Conservation (phyloP, 2,329 filamentous ascomycete genomes). For the Hypoxylon sp. region DNA sequence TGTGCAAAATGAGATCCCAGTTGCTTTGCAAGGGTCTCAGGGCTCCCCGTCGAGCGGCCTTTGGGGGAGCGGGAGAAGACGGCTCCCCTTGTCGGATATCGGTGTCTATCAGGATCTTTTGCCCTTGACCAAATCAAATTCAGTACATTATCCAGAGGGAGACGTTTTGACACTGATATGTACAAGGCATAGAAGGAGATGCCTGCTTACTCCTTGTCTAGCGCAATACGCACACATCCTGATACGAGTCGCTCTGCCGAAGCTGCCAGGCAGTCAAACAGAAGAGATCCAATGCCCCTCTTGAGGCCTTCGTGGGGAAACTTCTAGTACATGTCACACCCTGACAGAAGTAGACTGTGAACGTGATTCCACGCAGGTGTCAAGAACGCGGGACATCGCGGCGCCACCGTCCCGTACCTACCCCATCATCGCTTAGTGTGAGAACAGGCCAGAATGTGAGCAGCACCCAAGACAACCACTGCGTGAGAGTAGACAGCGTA, state of each 20-base stretch:
- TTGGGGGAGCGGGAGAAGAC: background rate
- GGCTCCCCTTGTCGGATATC: background rate
- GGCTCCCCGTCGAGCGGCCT: constrained; percentile 1
- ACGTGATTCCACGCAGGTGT: background rate
- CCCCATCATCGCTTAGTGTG: background rate
- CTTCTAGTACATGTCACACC: background rate
- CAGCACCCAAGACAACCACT: background rate
- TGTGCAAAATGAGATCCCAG: constrained; percentile 15
- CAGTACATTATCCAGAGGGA: background rate
- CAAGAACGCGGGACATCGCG: background rate
- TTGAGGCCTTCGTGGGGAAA: background rate
- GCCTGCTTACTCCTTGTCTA: constrained; percentile 7
- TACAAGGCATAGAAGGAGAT: constrained; percentile 8
- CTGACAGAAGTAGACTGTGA: background rate
- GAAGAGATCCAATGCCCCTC: too few species aligned
- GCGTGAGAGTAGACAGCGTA: background rate
- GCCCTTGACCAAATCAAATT: constrained; percentile 5
- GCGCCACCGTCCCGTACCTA: too few species aligned
- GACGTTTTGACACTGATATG: background rate
- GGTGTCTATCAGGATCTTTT: background rate
- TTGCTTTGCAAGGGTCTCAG: constrained; percentile 1
- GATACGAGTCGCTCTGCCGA: background rate
- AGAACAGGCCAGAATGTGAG: background rate
- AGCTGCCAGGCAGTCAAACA: too few species aligned
- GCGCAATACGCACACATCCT: constrained; percentile 2